Base-by-base conservation (phyloP, 352 stramenopile genomes). In the Halophytophthora batemanensis region DNA sequence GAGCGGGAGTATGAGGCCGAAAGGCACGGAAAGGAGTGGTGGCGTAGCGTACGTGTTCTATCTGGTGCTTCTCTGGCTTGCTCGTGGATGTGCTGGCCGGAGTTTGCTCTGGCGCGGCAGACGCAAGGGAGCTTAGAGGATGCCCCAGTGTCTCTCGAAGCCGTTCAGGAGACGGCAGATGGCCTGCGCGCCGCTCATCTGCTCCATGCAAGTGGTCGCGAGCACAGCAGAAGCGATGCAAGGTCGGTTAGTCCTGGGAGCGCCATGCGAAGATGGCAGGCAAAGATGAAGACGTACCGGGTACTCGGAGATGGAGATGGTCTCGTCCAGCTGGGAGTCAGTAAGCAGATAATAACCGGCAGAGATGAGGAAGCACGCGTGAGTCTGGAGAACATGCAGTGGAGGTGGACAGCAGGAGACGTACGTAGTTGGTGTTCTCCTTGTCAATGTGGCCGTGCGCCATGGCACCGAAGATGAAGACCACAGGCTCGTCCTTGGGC, bases 101-200 rank as follows among this genome's bases (percentile, higher is more conserved):
- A n/a, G n/a, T n/a, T n/a, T n/a, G n/a, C n/a, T n/a, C 25, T 10
- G 25, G 25, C 4, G 25, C 25, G 42, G 41, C 21, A 18, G 38
- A 15, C 19, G 18, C 46, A 40, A 49, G 63, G 65, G 64, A 61
- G 57, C 75, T 82, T 95, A 99, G 71, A 99, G 78, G 70, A 99
- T 98, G 40, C 96, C 96, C 96, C 97, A 99, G 64, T 99, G 89
- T 69, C 96, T 81, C 69, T 99, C 97, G 61, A 99, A 98, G 23
- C 89, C 93, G 64, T 97, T 96, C 42, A 98, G 74, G 40, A 99
- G 78, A 57, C 97, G 86, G 57, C 89, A 97, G 49, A 99, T 97
- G 21, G 97, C 97, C 45, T 98, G 86, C 2, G 96, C 95, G 37
- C 96, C 97, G 72, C 93, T 98, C 59, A 99, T 83, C 73, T 90